Percentiles rank a stretch among this genome's conserved stretches.
Evolutionary conservation across 169 alveolate genomes (phyloP).

Genomic region (Plasmodium sp.): DNA sequence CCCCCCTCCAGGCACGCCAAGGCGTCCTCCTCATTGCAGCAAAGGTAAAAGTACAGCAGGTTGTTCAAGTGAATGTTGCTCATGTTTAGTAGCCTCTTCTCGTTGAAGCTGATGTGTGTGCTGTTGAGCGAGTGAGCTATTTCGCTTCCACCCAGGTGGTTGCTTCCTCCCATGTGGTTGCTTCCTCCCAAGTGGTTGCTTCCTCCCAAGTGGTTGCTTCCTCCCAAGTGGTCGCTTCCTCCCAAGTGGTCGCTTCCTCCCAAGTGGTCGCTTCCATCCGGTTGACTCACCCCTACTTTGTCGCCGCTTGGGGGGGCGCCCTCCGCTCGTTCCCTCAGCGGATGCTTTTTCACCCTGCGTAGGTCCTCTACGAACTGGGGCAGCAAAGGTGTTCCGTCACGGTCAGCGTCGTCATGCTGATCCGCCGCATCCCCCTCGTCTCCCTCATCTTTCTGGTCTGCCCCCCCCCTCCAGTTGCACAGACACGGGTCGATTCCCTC

Average conservation of each 20-base stretch:
- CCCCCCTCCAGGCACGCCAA: background rate
- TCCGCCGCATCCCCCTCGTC: background rate
- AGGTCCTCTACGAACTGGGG: constrained; percentile 16
- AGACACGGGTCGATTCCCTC: constrained; percentile 24
- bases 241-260: too few relatives aligned
- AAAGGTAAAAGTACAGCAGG: constrained; percentile 49
- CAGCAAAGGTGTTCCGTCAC: background rate
- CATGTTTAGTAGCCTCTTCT: constrained; percentile 35
- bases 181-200: too few relatives aligned
- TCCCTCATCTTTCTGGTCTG: too few relatives aligned
- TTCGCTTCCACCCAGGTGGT: background rate
- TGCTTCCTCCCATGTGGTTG: background rate
- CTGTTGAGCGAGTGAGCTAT: constrained; percentile 2
- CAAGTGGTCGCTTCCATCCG: background rate
- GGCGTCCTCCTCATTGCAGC: constrained; percentile 14
- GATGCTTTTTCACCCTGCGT: constrained; percentile 5
- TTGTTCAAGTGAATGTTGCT: constrained; percentile 35
- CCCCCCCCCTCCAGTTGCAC: background rate
- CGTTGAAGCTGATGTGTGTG: constrained; percentile 3
- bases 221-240: background rate
- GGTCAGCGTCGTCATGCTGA: background rate
- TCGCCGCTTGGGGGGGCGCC: background rate
- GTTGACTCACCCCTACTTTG: background rate
- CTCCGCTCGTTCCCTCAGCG: background rate
- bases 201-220: background rate